A percentile compares a stretch with the other conserved stretches of the same genome.
Evolutionary conservation across 441 rosid species (phyloP).

Genomic region (Capsella rubella): DNA sequence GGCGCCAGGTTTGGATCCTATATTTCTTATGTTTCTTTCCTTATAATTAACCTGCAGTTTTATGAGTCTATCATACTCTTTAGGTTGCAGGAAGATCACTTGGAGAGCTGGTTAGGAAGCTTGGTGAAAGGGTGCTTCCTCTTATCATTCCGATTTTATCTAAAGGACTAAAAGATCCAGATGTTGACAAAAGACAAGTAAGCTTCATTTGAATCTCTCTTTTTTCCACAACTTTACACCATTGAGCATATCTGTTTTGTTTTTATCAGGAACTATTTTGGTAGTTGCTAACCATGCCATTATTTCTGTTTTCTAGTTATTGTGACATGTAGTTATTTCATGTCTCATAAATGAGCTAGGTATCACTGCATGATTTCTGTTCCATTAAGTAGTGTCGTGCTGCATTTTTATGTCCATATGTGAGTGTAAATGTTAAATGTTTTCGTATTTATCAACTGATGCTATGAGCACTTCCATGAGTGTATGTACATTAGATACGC

Average conservation of each 20-base stretch:
- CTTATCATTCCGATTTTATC: constrained; percentile 95
- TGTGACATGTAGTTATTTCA: constrained; percentile 12
- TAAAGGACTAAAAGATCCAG: constrained; percentile 79
- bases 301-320: constrained; percentile 11
- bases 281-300: constrained; percentile 15
- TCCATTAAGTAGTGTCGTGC: constrained; percentile 27
- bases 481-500: too few species aligned
- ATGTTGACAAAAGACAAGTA: constrained; percentile 96
- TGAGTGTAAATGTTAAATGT: constrained; percentile 15
- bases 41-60: constrained; percentile 1
- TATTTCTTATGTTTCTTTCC: constrained; percentile 22
- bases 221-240: background rate
- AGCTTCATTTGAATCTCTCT: constrained; percentile 18
- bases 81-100: constrained; percentile 97
- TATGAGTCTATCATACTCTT: constrained; percentile 26
- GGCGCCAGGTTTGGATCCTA: constrained; percentile 83
- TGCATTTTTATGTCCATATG: constrained; percentile 15
- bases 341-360: constrained; percentile 19
- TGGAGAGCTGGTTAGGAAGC: constrained; percentile 99
- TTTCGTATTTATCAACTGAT: constrained; percentile 21
- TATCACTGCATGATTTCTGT: constrained; percentile 14
- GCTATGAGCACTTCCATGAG: background rate
- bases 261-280: constrained; percentile 3
- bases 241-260: background rate
- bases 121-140: constrained; percentile 99